phyloP scores from a whole-genome alignment of 805 yeast genomes.

The Yarrowia bubula region DNA sequence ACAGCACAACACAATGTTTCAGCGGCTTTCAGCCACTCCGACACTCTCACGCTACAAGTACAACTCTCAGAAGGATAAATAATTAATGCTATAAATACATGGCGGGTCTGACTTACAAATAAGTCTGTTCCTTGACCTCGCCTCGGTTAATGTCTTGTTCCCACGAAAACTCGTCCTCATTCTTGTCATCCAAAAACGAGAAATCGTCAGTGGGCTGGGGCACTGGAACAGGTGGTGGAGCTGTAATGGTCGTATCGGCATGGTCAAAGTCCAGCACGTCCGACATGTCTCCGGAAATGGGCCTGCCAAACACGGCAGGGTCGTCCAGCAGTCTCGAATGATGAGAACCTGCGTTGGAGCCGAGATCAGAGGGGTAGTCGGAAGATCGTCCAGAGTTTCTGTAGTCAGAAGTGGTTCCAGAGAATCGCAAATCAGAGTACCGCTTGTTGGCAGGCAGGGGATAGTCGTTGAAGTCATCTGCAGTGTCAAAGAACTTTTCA shows the following conservation, averaged over 20 bases:
- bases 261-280: neutral
- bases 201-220: neutral
- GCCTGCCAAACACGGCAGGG: slow-evolving; percentile 7
- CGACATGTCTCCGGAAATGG: neutral
- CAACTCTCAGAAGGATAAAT: neutral
- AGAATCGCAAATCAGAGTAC: slow-evolving; percentile 5
- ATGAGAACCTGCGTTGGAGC: slow-evolving; percentile 2
- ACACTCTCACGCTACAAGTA: no score
- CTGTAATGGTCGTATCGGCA: neutral
- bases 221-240: neutral
- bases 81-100: slow-evolving; percentile 22
- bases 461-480: slow-evolving; percentile 6
- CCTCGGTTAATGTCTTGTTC: slow-evolving; percentile 18
- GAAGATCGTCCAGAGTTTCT: neutral
- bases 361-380: neutral
- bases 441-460: slow-evolving; percentile 4
- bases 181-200: neutral
- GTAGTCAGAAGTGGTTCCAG: neutral
- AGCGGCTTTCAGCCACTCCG: no score
- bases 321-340: slow-evolving; percentile 11
- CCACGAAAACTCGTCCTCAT: neutral
- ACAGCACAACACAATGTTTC: no score
- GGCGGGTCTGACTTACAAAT: neutral
- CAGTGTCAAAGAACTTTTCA: neutral
- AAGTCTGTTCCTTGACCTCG: neutral